Evolutionary conservation across 164 flowering plant genomes (phyloP).

Genomic region (Platanus orientalis): DNA sequence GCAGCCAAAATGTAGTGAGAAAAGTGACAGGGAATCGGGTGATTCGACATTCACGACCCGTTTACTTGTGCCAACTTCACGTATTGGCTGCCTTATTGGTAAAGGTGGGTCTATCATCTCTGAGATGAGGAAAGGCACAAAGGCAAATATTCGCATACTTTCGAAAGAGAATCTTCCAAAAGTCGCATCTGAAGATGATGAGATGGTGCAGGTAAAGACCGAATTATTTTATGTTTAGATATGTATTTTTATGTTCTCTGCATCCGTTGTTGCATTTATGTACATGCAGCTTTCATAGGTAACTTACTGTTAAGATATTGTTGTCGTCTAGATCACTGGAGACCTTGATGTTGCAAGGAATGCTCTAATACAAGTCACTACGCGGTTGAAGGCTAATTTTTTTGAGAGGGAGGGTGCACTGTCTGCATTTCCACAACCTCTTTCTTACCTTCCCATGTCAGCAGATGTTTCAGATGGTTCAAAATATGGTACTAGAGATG

Average conservation of each 20-base stretch:
- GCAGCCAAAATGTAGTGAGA: conserved; percentile 21
- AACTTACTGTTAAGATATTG: not conserved
- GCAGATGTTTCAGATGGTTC: conserved; percentile 54
- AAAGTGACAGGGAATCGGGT: conserved; percentile 79
- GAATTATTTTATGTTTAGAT: not conserved
- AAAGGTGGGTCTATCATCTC: conserved; percentile 88
- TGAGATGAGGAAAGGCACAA: conserved; percentile 83
- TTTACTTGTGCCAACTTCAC: conserved; percentile 79
- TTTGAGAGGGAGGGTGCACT: conserved; percentile 89
- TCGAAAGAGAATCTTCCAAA: conserved; percentile 86
- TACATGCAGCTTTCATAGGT: not conserved
- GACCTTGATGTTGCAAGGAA: conserved; percentile 80
- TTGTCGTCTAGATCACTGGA: conserved; percentile 68
- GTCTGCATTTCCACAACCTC: conserved; percentile 66
- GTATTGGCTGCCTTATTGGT: conserved; percentile 93
- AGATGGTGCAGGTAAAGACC: conserved; percentile 85
- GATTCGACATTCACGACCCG: conserved; percentile 67
- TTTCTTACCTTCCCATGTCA: conserved; percentile 75
- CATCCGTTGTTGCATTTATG: not conserved
- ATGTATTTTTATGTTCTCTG: not conserved
- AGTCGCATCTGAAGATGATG: conserved; percentile 87
- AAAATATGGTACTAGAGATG: conserved; percentile 70
- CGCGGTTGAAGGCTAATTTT: conserved; percentile 76
- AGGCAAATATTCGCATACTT: conserved; percentile 87
- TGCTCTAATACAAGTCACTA: conserved; percentile 76